Conservation (phyloP, 2,329 filamentous ascomycete genomes). For the Trichophyton schoenleinii region DNA sequence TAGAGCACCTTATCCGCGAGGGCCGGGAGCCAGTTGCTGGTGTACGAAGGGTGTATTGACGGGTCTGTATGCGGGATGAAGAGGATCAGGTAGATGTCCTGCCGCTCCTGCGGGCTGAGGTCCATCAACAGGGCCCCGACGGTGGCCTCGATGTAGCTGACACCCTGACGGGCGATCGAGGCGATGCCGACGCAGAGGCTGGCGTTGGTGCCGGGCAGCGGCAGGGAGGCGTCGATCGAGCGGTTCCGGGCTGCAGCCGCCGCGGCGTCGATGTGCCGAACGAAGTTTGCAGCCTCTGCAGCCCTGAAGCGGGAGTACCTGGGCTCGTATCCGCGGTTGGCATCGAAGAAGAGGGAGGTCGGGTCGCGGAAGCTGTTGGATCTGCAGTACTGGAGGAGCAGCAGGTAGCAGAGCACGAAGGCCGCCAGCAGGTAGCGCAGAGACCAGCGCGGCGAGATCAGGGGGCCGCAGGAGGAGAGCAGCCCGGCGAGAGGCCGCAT, state of each 20-base stretch:
- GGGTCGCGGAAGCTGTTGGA: constrained; percentile 19
- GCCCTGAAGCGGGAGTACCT: constrained; percentile 18
- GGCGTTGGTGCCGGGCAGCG: not conserved
- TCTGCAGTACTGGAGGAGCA: constrained; percentile 17
- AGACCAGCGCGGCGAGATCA: no score
- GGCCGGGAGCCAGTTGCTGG: constrained; percentile 30
- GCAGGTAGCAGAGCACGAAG: constrained; percentile 17
- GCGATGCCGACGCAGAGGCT: constrained; percentile 35
- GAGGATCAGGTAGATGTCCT: constrained; percentile 31
- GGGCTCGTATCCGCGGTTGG: constrained; percentile 18
- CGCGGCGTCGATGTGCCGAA: constrained; percentile 12
- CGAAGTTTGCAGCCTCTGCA: constrained; percentile 17
- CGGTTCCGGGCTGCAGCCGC: not conserved
- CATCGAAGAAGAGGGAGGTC: constrained; percentile 22
- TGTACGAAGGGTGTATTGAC: constrained; percentile 28
- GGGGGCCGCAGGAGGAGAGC: no score
- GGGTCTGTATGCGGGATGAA: constrained; percentile 36
- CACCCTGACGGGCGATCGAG: constrained; percentile 29
- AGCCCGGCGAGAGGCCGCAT: no score
- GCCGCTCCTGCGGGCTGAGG: constrained; percentile 30
- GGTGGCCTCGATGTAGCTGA: constrained; percentile 30
- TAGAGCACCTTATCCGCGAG: constrained; percentile 31
- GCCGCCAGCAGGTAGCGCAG: not conserved
- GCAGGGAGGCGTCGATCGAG: constrained; percentile 18
- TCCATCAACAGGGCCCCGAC: constrained; percentile 36